These are phyloP conservation scores for Lasiodiplodia sp. DNA, from an alignment of 2,329 filamentous ascomycete species.

Conservation along the genomic window DNA sequence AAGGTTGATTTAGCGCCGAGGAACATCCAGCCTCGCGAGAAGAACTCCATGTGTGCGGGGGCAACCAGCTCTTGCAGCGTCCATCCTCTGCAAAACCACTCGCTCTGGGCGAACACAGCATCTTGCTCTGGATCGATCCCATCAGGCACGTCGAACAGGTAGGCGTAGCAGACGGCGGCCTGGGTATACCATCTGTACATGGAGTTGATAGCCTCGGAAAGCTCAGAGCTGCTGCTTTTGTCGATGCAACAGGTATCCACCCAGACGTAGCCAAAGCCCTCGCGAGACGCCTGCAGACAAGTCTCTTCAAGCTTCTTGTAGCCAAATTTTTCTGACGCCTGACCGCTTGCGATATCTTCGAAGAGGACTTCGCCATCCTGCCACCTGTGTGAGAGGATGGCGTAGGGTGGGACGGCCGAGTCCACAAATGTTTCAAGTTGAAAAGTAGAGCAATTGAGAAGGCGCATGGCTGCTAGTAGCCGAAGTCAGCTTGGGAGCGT, in stretches of 20 bases:
- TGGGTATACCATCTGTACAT: slow-evolving; percentile 36
- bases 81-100: slow-evolving; percentile 31
- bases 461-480: too few species aligned
- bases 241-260: slow-evolving; percentile 37
- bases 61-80: slow-evolving; percentile 32
- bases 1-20: slow-evolving; percentile 1
- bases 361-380: slow-evolving; percentile 20
- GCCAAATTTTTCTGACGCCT: neutral
- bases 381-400: slow-evolving; percentile 31
- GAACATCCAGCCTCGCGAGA: slow-evolving; percentile 1
- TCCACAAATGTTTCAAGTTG: too few species aligned
- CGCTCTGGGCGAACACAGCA: neutral
- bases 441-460: too few species aligned
- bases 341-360: neutral
- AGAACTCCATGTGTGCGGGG: slow-evolving; percentile 22
- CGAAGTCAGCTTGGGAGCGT: fast-evolving
- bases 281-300: slow-evolving; percentile 27
- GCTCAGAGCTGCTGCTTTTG: slow-evolving; percentile 33
- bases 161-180: slow-evolving; percentile 32
- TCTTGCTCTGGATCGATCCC: neutral
- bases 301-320: slow-evolving; percentile 18
- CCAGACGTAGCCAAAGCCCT: slow-evolving; percentile 36
- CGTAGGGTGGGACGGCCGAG: neutral
- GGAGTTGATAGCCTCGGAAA: slow-evolving; percentile 34
- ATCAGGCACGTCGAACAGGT: slow-evolving; percentile 32